phyloP scores from a whole-genome alignment of 176 grass and related monocot genomes.

The Avena eriantha region DNA sequence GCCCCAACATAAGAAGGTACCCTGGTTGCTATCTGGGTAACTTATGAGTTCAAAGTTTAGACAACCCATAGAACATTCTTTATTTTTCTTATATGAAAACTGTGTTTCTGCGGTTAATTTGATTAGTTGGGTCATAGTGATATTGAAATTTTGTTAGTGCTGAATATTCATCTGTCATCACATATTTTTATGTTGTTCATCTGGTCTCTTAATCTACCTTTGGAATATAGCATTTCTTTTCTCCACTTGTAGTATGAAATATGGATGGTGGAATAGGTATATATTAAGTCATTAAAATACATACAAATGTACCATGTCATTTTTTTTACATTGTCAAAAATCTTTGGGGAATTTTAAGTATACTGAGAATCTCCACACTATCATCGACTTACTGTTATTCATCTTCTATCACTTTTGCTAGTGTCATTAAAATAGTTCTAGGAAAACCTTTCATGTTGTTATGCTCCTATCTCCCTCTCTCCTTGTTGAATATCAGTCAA shows the following conservation, averaged over 20 bases:
- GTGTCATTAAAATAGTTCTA: constrained; percentile 6
- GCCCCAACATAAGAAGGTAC: constrained; percentile 95
- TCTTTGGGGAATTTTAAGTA: background rate
- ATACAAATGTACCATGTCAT: background rate
- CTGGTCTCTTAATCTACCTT: background rate
- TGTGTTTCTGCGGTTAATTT: constrained; percentile 21
- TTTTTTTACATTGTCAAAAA: background rate
- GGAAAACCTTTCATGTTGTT: constrained; percentile 7
- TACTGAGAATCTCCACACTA: background rate
- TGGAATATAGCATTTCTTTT: background rate
- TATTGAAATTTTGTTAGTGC: constrained; percentile 31
- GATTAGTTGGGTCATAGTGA: background rate
- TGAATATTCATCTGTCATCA: background rate
- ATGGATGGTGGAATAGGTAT: background rate
- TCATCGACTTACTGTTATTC: background rate
- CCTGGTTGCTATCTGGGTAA: constrained; percentile 87
- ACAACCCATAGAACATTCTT: constrained; percentile 1
- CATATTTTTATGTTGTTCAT: background rate
- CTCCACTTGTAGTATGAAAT: background rate
- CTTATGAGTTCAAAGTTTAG: background rate
- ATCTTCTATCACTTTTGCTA: background rate
- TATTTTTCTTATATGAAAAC: constrained; percentile 24
- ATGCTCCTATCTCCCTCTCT: background rate
- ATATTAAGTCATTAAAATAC: constrained; percentile 14
- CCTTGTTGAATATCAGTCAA: constrained; percentile 41